Evolutionary conservation across 768 basidiomycete genomes (phyloP).

Genomic region (Boletus edulis): DNA sequence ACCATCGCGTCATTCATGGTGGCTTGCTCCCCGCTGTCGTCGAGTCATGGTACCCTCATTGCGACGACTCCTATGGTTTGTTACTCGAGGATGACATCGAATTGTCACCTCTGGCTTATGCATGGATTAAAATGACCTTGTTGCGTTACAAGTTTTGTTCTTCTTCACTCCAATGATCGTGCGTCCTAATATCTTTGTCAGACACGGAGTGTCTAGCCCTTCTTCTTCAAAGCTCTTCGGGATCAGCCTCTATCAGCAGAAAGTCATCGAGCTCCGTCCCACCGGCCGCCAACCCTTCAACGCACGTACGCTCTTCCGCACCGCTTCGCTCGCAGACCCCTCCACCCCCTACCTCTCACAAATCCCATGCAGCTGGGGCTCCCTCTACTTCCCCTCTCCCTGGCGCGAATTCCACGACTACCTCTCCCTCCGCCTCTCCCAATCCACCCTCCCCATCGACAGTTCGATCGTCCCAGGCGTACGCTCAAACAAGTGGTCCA

Average conservation of each 20-base stretch:
- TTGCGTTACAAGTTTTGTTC: slow-evolving; percentile 67
- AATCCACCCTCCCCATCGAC: slow-evolving; percentile 32
- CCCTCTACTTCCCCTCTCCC: slow-evolving; percentile 84
- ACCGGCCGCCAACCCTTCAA: slow-evolving; percentile 68
- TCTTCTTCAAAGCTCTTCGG: slow-evolving; percentile 60
- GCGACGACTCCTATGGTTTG: slow-evolving; percentile 72
- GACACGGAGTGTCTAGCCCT: slow-evolving; percentile 50
- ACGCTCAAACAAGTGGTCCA: slow-evolving; percentile 77
- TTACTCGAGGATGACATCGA: slow-evolving; percentile 88
- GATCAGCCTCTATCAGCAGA: slow-evolving; percentile 85
- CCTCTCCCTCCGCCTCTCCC: slow-evolving; percentile 68
- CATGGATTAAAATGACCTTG: slow-evolving; percentile 80
- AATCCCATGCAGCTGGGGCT: slow-evolving; percentile 91
- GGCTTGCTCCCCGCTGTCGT: slow-evolving; percentile 82
- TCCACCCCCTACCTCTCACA: slow-evolving; percentile 79
- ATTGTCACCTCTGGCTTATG: slow-evolving; percentile 79
- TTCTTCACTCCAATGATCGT: not conserved
- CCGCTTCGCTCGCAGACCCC: slow-evolving; percentile 37
- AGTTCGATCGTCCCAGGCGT: slow-evolving; percentile 64
- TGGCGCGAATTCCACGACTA: slow-evolving; percentile 88
- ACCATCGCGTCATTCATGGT: slow-evolving; percentile 75
- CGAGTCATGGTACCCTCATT: slow-evolving; percentile 84
- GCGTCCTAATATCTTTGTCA: slow-evolving; percentile 25
- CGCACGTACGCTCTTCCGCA: slow-evolving; percentile 56
- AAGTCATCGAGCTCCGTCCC: slow-evolving; percentile 68